A percentile compares a stretch with the other conserved stretches of the same genome.
Evolutionary conservation across 768 basidiomycete genomes (phyloP).

Genomic region (Mycena olivaceomarginata): DNA sequence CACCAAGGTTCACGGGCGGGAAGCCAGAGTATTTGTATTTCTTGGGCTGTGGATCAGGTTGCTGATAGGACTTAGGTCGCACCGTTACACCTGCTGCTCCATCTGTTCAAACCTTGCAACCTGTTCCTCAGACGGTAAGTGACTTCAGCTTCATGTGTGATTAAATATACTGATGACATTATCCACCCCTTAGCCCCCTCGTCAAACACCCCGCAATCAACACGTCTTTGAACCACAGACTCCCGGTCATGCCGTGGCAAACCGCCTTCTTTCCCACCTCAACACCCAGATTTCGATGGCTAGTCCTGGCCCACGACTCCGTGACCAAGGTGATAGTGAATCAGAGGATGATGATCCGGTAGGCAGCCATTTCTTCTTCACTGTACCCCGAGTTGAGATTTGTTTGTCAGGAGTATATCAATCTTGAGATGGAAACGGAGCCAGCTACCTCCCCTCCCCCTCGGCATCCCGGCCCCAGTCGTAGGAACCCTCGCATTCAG

Average conservation of each 20-base stretch:
- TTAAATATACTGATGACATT: slow-evolving; percentile 3
- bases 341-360: slow-evolving; percentile 1
- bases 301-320: slow-evolving; percentile 14
- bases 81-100: slow-evolving; percentile 7
- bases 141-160: not conserved
- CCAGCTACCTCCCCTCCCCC: not conserved
- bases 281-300: slow-evolving; percentile 17
- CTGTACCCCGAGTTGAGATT: slow-evolving; percentile 5
- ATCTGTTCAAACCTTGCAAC: not conserved
- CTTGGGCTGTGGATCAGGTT: not conserved
- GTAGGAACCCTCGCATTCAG: slow-evolving; percentile 6
- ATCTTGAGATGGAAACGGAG: slow-evolving; percentile 5
- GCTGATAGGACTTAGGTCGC: slow-evolving; percentile 17
- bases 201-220: not conserved
- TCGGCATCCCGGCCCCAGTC: not conserved
- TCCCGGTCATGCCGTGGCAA: slow-evolving; percentile 2
- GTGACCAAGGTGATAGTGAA: slow-evolving; percentile 5
- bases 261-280: slow-evolving; percentile 23
- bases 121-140: slow-evolving; percentile 24
- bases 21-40: slow-evolving; percentile 1
- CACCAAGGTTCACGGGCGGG: slow-evolving; percentile 8
- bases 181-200: not conserved
- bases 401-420: slow-evolving; percentile 4
- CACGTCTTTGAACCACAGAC: not conserved
- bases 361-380: slow-evolving; percentile 7